Base-by-base conservation (phyloP, 768 basidiomycete genomes). In the Sarcodon aspratus region DNA sequence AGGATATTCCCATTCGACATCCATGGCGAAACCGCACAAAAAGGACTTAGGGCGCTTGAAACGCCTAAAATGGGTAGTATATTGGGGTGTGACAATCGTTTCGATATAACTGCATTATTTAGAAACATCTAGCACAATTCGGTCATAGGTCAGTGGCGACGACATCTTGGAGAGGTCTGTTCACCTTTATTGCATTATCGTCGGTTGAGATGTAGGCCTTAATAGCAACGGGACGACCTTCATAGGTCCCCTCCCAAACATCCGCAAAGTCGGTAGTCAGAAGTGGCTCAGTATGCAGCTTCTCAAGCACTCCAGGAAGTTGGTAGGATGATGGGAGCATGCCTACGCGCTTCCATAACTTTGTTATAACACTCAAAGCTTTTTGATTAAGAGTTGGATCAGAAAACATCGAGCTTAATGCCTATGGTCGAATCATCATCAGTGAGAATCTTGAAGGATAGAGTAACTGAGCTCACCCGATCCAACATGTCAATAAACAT, bases 21-120 rank as follows among this genome's bases (percentile, higher is more conserved):
- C 38, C 49, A 50, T 9, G 49, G 46, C 32, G 33, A 45, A 13
- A 54, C 36, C 46, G 53, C 7, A 45, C 51, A 12, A 49, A 58
- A n/a, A 50, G 49, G 7, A 52, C 17, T 11, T 33, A 40, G 33
- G 47, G 50, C 18, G 12, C 49, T 35, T 48, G 48, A 45, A 8
- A 58, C 33, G 2, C 57, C 57, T 43, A 52, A 52, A 36, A 58
- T 50, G 5, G 53, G 51, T 7, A 50, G 31, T 17, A 57, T 34
- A 36, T 57, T 55, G n/a, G n/a, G 34, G 35, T 57, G 56, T 11
- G 40, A 42, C 7, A 42, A 9, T 8, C 27, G 40, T 42, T 42
- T 42, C 40, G 17, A 42, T 13, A 42, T 9, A 13, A 42, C 27
- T 27, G 40, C 40, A 15, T 42, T 27, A 8, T 42, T 42, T 8